Base-by-base conservation (phyloP, 2,329 filamentous ascomycete species). In the Talaromyces amestolkiae region DNA sequence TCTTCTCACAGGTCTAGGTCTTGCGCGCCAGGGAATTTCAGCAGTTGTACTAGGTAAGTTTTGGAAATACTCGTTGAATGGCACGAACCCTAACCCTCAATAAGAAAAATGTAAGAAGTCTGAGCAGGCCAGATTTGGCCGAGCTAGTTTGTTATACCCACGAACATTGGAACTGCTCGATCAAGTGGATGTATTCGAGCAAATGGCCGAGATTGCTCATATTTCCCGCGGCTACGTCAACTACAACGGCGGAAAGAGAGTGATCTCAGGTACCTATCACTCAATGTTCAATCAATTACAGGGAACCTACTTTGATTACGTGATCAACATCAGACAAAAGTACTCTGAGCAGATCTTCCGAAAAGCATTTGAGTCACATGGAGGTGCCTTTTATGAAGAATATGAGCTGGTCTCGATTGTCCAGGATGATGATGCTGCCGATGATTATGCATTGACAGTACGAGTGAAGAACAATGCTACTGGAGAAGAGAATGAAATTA, bases 141-240 rank as follows among this genome's bases (percentile, higher is more conserved):
- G 49, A n/a, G 49, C 49, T 8, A 53, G 49, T 33, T 53, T 53
- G 27, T 53, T 53, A 17, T 53, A 53, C 27, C 49, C 49, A 53
- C 49, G 49, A 53, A 53, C 49, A n/a, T 17, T 53, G 27, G 49
- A 53, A n/a, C 33, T 53, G 49, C 49, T 53, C 10, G 49, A 53
- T 24, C 49, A 53, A 41, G 56, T 59, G 56, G 56, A 59, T 43
- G 56, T 59, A 24, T 59, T 31, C 17, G 56, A 59, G n/a, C 19
- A 31, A 17, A 59, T 59, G 56, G 35, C 56, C 35, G 56, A 59
- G 35, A 59, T 59, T 59, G 56, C 56, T 59, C 56, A 59, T 19
- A 59, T 59, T 59, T 39, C 56, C n/a, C 56, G 56, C 19, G 56
- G 56, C n/a, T 59, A 59, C 7, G 56, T 59, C 35, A 59, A 59